Evolutionary conservation across 768 basidiomycete species (phyloP).

Genomic region (Boletus tomentosulus): DNA sequence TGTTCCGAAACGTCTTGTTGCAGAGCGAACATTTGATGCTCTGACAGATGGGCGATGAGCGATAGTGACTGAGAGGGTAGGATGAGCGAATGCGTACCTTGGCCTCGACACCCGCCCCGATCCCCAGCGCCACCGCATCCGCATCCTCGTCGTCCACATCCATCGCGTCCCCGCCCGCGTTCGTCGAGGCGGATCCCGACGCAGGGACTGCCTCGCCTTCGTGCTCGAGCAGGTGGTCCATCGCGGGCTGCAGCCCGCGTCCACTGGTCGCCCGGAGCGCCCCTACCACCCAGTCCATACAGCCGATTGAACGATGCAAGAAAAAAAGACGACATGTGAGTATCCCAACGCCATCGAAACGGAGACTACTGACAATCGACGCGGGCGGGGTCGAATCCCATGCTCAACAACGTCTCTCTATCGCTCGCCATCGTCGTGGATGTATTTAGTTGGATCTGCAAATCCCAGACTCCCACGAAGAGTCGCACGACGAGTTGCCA

Average conservation of each 20-base stretch:
- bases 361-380: constrained; percentile 70
- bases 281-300: constrained; percentile 50
- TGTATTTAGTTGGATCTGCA: too few species aligned
- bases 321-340: too few species aligned
- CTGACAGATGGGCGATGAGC: constrained; percentile 31
- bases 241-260: constrained; percentile 83
- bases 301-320: too few species aligned
- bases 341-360: not conserved
- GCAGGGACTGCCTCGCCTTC: constrained; percentile 74
- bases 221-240: constrained; percentile 86
- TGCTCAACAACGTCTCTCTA: constrained; percentile 69
- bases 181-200: constrained; percentile 21
- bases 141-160: constrained; percentile 64
- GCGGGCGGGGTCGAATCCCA: constrained; percentile 84
- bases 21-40: constrained; percentile 84
- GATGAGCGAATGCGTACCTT: too few species aligned
- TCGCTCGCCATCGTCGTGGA: constrained; percentile 46
- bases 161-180: constrained; percentile 32
- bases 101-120: constrained; percentile 51
- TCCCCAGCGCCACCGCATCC: constrained; percentile 57
- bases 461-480: not conserved
- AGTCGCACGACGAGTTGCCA: too few species aligned
- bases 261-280: constrained; percentile 80
- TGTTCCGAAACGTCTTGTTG: constrained; percentile 81
- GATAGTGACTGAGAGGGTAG: too few species aligned